A percentile compares a stretch with the other conserved stretches of the same genome.
phyloP scores from a whole-genome alignment of 768 basidiomycete species.

The Gelatoporia subvermispora region DNA sequence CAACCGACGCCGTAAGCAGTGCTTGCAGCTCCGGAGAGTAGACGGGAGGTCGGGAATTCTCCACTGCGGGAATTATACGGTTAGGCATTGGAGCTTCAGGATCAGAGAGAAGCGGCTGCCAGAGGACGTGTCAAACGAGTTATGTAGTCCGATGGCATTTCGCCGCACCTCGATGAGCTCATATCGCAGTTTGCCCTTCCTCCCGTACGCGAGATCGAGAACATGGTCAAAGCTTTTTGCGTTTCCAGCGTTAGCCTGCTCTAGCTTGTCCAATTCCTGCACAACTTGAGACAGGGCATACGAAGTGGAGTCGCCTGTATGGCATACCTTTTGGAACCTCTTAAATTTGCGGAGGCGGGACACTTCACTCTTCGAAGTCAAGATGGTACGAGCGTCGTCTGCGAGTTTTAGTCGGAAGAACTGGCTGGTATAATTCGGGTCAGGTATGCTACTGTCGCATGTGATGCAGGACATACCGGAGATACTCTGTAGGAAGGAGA shows the following conservation, averaged over 20 bases:
- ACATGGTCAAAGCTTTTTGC: constrained; percentile 49
- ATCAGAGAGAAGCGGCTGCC: constrained; percentile 53
- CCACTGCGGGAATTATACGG: constrained; percentile 45
- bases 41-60: constrained; percentile 56
- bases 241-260: constrained; percentile 49
- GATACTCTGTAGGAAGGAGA: constrained; percentile 40
- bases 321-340: constrained; percentile 46
- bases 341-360: constrained; percentile 39
- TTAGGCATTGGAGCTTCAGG: constrained; percentile 36
- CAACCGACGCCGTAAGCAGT: constrained; percentile 50
- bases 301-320: background rate
- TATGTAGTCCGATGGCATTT: constrained; percentile 1
- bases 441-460: background rate
- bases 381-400: constrained; percentile 52
- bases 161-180: constrained; percentile 60
- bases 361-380: constrained; percentile 27
- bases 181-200: constrained; percentile 64
- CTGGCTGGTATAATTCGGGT: constrained; percentile 34
- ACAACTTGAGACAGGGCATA: background rate
- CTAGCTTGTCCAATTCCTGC: constrained; percentile 51
- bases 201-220: constrained; percentile 69
- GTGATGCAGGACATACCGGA: constrained; percentile 32
- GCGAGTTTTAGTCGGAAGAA: constrained; percentile 59
- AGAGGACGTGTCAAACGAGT: constrained; percentile 5
- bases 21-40: constrained; percentile 60